phyloP scores from a whole-genome alignment of 1,284 basidiomycete genomes.

The Ceratobasidium sp. region DNA sequence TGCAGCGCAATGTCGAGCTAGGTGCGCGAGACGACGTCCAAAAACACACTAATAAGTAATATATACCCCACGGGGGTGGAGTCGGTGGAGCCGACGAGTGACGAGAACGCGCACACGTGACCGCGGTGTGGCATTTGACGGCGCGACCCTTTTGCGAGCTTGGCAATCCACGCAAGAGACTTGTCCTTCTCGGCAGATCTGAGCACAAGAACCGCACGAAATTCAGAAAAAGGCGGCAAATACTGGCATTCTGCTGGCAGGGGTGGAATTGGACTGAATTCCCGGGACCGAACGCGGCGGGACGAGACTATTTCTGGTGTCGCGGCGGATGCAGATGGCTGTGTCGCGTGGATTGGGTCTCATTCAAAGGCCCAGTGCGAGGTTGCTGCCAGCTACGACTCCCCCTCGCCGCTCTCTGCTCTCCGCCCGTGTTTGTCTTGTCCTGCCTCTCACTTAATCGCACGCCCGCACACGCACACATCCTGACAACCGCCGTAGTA shows the following conservation, averaged over 20 bases:
- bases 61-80: too few relatives aligned
- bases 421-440: neutral
- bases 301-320: conserved; percentile 2
- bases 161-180: conserved; percentile 6
- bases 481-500: neutral
- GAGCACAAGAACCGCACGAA: neutral
- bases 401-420: conserved; percentile 1
- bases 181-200: neutral
- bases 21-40: too few relatives aligned
- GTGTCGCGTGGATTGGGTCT: conserved; percentile 7
- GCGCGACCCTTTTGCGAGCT: neutral
- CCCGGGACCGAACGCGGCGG: neutral
- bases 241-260: neutral
- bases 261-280: neutral
- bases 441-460: neutral
- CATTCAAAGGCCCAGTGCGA: conserved; percentile 12
- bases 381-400: neutral
- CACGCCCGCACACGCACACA: neutral
- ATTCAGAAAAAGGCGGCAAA: neutral
- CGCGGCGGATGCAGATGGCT: conserved; percentile 22
- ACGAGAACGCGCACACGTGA: conserved; percentile 35
- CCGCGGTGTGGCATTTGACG: conserved; percentile 6
- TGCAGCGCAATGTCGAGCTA: too few relatives aligned
- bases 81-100: too few relatives aligned
- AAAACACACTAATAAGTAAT: too few relatives aligned